Evolutionary conservation across 345 rosid genomes (phyloP).

Genomic region (Brassica rapa): DNA sequence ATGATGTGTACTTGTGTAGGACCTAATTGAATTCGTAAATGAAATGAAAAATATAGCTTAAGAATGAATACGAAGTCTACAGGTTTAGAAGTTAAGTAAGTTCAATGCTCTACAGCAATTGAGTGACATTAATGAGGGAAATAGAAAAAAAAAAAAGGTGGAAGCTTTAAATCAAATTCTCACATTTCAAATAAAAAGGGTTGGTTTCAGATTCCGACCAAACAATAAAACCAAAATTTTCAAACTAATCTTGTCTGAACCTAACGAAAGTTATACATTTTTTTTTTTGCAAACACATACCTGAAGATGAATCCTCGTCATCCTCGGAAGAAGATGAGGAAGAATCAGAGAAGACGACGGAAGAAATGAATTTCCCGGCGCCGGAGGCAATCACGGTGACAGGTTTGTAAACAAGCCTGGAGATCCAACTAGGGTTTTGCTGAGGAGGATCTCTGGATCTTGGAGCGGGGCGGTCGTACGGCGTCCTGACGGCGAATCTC

Average conservation of each 20-base stretch:
- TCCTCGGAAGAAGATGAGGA: conserved; percentile 60
- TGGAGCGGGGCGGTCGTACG: neutral
- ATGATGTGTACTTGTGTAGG: too few species aligned
- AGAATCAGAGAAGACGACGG: conserved; percentile 69
- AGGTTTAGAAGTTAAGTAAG: conserved; percentile 14
- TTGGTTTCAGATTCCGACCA: conserved; percentile 8
- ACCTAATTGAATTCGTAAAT: neutral
- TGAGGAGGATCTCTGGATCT: neutral
- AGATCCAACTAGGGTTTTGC: conserved; percentile 2
- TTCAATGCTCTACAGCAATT: neutral
- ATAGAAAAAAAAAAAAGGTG: conserved; percentile 9
- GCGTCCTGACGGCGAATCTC: neutral
- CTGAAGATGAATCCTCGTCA: conserved; percentile 51
- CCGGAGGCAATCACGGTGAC: conserved; percentile 75
- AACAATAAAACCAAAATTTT: neutral
- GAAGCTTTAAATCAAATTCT: conserved; percentile 16
- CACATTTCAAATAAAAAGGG: conserved; percentile 13
- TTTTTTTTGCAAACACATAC: conserved; percentile 19
- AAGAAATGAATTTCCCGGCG: conserved; percentile 65
- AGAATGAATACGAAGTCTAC: neutral
- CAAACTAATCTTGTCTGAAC: neutral
- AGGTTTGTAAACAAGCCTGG: conserved; percentile 55
- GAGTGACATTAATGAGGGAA: conserved; percentile 17
- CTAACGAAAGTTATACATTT: neutral
- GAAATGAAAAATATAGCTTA: neutral